Percentiles rank a stretch among this genome's conserved stretches.
These are phyloP conservation scores for Hyaloscypha bicolor DNA, from an alignment of 495 filamentous ascomycete species.

Conservation along the genomic window DNA sequence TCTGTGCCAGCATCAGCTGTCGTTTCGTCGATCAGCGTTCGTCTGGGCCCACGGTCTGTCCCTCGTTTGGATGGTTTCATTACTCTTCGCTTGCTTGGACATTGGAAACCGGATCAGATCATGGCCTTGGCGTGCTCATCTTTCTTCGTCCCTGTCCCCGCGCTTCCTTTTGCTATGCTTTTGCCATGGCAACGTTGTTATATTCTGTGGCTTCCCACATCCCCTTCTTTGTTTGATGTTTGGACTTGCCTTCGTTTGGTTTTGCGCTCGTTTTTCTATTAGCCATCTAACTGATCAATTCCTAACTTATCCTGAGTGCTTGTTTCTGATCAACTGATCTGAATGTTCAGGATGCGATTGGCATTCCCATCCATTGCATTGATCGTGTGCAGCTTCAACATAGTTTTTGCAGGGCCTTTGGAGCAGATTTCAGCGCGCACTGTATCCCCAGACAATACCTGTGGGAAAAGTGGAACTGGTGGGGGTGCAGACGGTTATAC, in stretches of 20 bases:
- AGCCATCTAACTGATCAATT: background rate
- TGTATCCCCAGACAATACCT: constrained; percentile 28
- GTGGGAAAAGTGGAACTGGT: constrained; percentile 19
- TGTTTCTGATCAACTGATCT: background rate
- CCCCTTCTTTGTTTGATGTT: background rate
- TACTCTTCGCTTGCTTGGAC: background rate
- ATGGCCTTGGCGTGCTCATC: background rate
- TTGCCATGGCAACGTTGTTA: background rate
- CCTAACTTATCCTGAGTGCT: background rate
- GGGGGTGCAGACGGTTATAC: constrained; percentile 20
- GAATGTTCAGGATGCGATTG: constrained; percentile 10
- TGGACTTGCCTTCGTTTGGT: background rate
- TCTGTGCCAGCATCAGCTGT: constrained; percentile 7
- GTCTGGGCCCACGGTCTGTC: background rate
- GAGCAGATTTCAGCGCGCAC: background rate
- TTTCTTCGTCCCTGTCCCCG: background rate
- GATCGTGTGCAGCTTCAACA: background rate
- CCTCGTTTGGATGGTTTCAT: background rate
- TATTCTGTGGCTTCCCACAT: background rate
- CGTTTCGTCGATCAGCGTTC: constrained; percentile 11
- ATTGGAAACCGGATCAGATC: background rate
- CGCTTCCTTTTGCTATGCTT: background rate
- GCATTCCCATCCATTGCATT: background rate
- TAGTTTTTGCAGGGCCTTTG: constrained; percentile 8
- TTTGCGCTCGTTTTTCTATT: constrained; percentile 3